These are phyloP conservation scores for Pulveroboletus ravenelii DNA, from an alignment of 768 basidiomycete genomes.

Conservation along the genomic window DNA sequence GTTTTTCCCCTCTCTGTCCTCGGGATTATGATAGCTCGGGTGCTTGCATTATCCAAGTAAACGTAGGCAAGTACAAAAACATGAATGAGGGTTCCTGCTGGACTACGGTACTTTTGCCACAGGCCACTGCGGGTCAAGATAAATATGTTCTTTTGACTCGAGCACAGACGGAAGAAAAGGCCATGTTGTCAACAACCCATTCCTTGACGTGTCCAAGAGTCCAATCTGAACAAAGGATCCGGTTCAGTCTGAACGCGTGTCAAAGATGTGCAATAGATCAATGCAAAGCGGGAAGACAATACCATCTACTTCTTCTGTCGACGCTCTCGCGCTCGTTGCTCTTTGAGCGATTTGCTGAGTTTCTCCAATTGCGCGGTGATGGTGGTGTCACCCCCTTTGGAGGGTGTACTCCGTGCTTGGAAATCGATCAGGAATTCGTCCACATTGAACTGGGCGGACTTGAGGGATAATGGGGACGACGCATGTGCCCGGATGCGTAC, in stretches of 20 bases:
- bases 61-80: too few species aligned
- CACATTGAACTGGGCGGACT: conserved; percentile 37
- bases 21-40: too few species aligned
- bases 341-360: conserved; percentile 46
- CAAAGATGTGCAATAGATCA: not conserved
- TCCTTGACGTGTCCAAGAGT: not conserved
- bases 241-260: conserved; percentile 4
- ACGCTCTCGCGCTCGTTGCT: conserved; percentile 36
- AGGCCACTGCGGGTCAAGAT: not conserved
- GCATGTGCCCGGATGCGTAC: conserved; percentile 40
- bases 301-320: conserved; percentile 8
- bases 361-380: conserved; percentile 60
- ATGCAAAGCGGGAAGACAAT: not conserved
- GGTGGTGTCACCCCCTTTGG: conserved; percentile 49
- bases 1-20: too few species aligned
- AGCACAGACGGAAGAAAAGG: not conserved
- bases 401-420: conserved; percentile 40
- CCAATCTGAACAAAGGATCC: not conserved
- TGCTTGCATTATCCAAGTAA: too few species aligned
- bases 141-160: not conserved
- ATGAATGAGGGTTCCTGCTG: not conserved
- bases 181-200: not conserved
- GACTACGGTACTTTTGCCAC: not conserved
- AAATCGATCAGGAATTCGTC: conserved; percentile 48
- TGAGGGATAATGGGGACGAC: conserved; percentile 36